Evolutionary conservation across 495 filamentous ascomycete species (phyloP).

Genomic region (Cercophora sp.): DNA sequence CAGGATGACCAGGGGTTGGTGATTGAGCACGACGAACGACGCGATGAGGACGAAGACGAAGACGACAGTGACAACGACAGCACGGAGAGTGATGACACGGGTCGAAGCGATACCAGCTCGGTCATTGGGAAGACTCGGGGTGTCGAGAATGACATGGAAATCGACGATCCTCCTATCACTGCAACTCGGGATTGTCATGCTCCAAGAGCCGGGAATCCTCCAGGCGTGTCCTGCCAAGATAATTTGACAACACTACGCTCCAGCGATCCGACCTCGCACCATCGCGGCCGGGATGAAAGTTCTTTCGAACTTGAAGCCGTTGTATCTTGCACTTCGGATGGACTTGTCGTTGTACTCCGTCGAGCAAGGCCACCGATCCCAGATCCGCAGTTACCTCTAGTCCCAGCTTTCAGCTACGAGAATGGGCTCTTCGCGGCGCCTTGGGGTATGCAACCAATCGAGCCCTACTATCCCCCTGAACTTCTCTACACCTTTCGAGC

Average conservation of each 20-base stretch:
- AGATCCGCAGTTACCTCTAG: constrained; percentile 43
- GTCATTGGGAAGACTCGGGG: too few species aligned
- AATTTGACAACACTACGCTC: not conserved
- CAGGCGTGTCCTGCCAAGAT: too few species aligned
- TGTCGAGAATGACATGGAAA: constrained; percentile 35
- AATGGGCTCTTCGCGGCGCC: constrained; percentile 76
- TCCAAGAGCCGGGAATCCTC: constrained; percentile 2
- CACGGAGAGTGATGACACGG: constrained; percentile 13
- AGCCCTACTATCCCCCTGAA: constrained; percentile 39
- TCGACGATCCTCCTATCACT: too few species aligned
- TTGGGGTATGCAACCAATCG: constrained; percentile 63
- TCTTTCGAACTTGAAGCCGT: constrained; percentile 76
- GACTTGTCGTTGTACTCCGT: constrained; percentile 78
- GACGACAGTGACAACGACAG: constrained; percentile 21
- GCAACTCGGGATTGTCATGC: too few species aligned
- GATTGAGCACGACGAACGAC: too few species aligned
- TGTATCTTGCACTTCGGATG: constrained; percentile 86
- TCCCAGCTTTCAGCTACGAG: constrained; percentile 46
- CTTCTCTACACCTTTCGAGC: constrained; percentile 40
- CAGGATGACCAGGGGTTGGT: constrained; percentile 27
- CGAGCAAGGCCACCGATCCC: constrained; percentile 69
- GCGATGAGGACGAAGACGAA: constrained; percentile 26
- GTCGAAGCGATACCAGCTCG: not conserved
- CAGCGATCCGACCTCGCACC: not conserved
- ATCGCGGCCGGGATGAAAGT: not conserved